Evolutionary conservation across 805 yeast genomes (phyloP), one percentile per base, ranked within the genome.

Genomic region (Yueomyces sinensis): DNA sequence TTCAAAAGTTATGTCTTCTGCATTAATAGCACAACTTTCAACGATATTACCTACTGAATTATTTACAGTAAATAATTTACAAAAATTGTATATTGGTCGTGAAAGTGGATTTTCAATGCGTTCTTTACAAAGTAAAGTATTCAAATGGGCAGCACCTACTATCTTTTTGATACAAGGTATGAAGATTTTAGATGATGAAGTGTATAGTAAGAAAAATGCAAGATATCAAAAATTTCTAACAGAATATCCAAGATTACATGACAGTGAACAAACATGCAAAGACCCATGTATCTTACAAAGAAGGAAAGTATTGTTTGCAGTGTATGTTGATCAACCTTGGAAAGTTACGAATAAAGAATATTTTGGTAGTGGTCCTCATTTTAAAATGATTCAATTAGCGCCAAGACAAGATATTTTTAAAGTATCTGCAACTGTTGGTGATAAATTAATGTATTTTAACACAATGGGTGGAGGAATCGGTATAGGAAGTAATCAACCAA

Each of bases 141-240:
- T 83, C 62, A 83, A 86, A 46, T 89, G 96, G 95, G 75, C 72
- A 44, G 91, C 94, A 0, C 94, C 95, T 0, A 72, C 94, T 0
- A 52, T 89, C 1, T 43, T 87, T 7, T 39, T 87, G 0, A 62
- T 89, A 0, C 68, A 73, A 3, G 97, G 96, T 0, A 68, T 65
- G 43, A 51, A 72, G 32, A 51, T 76, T 9, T 27, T 35, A 4
- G 43, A 54, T 40, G 57, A 49, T 35, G 30, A 34, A 3, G 52
- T 49, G 16, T 51, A 46, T 35, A 37, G 36, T 9, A 32, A 33
- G 5, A 62, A 46, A 38, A 61, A 41, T 38, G 47, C 37, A 17
- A 54, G 81, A 23, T 75, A 70, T 44, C 61, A 59, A 20, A 59
- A 59, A 15, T 78, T 81, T 44, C 62, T 65, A 14, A 52, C 65